Conservation (phyloP, 768 basidiomycete species). For the Lactarius psammicola region DNA sequence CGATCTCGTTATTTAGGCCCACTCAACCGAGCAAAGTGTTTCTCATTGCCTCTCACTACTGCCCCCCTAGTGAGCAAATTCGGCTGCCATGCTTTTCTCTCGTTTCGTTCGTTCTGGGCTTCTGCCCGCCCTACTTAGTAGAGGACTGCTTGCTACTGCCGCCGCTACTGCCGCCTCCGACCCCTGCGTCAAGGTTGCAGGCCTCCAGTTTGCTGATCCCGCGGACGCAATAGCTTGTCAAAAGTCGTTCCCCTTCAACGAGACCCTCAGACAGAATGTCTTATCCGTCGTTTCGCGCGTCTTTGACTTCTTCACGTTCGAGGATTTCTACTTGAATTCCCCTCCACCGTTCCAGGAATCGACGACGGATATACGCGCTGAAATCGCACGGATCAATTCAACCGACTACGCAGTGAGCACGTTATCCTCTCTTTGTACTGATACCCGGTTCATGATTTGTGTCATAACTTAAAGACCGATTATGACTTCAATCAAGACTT, state of each 20-base stretch:
- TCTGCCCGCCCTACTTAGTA: not conserved
- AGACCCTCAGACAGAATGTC: constrained; percentile 40
- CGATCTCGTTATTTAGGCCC: not conserved
- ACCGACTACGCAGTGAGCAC: constrained; percentile 46
- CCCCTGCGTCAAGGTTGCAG: constrained; percentile 39
- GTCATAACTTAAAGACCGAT: constrained; percentile 48
- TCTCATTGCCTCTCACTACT: not conserved
- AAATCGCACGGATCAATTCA: constrained; percentile 47
- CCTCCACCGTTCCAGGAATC: constrained; percentile 46
- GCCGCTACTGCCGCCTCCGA: constrained; percentile 25
- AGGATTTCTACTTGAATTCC: constrained; percentile 39
- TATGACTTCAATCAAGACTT: constrained; percentile 63
- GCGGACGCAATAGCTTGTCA: constrained; percentile 51
- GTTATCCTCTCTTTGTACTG: not conserved
- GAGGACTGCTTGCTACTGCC: not conserved
- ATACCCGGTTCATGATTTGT: not conserved
- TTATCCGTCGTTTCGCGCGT: constrained; percentile 37
- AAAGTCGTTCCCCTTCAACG: constrained; percentile 41
- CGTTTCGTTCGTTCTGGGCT: not conserved
- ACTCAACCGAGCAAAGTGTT: not conserved
- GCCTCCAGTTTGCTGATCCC: constrained; percentile 46
- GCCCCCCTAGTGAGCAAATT: not conserved
- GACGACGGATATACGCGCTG: constrained; percentile 51
- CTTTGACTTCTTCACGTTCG: constrained; percentile 43
- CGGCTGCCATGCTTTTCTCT: constrained; percentile 3